Base-by-base conservation (phyloP, 768 basidiomycete genomes). In the Boletus fagicola region DNA sequence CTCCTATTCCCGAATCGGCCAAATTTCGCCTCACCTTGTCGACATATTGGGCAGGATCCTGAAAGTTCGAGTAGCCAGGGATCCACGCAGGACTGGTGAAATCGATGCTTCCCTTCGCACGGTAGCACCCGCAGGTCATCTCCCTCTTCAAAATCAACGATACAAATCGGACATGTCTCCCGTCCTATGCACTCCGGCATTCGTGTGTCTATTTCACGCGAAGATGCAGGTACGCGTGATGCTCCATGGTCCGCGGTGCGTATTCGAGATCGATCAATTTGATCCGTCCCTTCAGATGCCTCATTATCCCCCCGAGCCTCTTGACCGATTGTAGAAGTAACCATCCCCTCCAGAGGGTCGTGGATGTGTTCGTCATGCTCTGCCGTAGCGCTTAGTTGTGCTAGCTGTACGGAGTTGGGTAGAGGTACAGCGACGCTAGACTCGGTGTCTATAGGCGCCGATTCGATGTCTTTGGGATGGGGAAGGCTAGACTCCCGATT, bases 91-190 rank as follows among this genome's bases (percentile, higher is more conserved):
- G 77, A 75, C 65, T 89, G 86, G 66, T 98, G 95, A 76, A 96
- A 98, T 57, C 83, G 80, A 68, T 98, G 95, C 61, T 90, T 86
- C 46, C 89, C 90, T 67, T 94, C 91, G 72, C 95, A 98, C 1
- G 94, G 95, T 48, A 98, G 74, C 40, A 96, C 81, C 24, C 95
- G 86, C 15, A 97, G 74, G 69, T 96, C 92, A 65, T 98, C 95
- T 1, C 94, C 95, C 59, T 91, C 88, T 70, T 94, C 90, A 65
- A 98, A 98, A 64, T 96, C 94, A 45, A 92, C 80, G 57, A 98
- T 88, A 71, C 95, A 98, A 59, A 98, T 98, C 5, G 95, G 94
- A 74, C 95, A 98, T 13, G 88, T 92, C 72, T 94, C 90, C 39
- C 83, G 81, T 5, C 89, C 89, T 36, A 92, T 90, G 15, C 82